Conservation (phyloP, 2,329 filamentous ascomycete genomes). For the Emericellopsis atlantica region DNA sequence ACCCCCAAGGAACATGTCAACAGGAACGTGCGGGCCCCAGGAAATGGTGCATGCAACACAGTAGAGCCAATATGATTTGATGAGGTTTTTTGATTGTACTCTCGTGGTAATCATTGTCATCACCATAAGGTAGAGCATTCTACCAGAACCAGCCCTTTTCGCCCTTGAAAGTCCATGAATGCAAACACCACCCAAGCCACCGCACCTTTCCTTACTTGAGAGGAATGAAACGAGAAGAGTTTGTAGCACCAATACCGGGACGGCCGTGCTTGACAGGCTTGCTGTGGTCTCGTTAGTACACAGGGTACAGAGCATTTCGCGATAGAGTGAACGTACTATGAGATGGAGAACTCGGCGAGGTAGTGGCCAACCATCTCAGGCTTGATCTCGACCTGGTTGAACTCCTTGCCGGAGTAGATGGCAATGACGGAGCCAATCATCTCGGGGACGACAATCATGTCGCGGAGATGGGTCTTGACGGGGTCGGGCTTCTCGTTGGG, state of each 20-base stretch:
- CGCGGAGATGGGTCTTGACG: slow-evolving; percentile 98
- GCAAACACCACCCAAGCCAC: slow-evolving; percentile 37
- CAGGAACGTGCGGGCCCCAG: too few species aligned
- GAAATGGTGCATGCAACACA: slow-evolving; percentile 3
- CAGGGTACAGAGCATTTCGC: neutral
- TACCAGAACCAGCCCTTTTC: slow-evolving; percentile 45
- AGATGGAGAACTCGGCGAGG: slow-evolving; percentile 98
- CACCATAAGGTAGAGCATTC: slow-evolving; percentile 31
- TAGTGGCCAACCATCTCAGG: slow-evolving; percentile 99
- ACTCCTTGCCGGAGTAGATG: slow-evolving; percentile 99
- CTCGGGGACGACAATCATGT: slow-evolving; percentile 99
- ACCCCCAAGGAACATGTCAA: too few species aligned
- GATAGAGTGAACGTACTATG: slow-evolving; percentile 62
- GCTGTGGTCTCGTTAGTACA: slow-evolving; percentile 36
- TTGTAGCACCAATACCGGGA: slow-evolving; percentile 99
- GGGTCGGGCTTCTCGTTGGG: slow-evolving; percentile 99
- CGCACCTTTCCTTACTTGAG: slow-evolving; percentile 78
- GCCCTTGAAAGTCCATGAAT: slow-evolving; percentile 44
- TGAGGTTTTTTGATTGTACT: slow-evolving; percentile 21
- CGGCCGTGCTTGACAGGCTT: slow-evolving; percentile 99
- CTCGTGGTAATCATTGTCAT: slow-evolving; percentile 30
- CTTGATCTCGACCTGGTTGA: slow-evolving; percentile 99
- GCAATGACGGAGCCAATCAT: slow-evolving; percentile 99
- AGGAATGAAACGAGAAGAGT: slow-evolving; percentile 99
- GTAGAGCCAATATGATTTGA: too few species aligned